phyloP scores from a whole-genome alignment of 768 basidiomycete species.

The Polyporus arcularius region DNA sequence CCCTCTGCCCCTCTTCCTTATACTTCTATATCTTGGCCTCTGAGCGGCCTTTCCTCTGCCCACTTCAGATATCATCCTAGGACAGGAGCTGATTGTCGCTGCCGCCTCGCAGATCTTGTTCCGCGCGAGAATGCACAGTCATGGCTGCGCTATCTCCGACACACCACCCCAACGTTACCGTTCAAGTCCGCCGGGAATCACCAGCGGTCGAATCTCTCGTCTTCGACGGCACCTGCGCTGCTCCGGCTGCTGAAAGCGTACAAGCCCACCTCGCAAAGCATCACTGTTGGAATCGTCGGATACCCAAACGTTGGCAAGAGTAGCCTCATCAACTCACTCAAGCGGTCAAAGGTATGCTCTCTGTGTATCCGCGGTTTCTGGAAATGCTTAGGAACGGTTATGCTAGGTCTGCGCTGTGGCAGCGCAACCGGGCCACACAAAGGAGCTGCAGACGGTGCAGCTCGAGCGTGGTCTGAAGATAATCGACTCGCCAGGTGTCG shows the following conservation, averaged over 20 bases:
- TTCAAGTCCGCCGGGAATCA: conserved; percentile 80
- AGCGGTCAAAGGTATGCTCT: conserved; percentile 69
- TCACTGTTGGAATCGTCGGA: conserved; percentile 91
- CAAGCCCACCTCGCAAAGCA: conserved; percentile 67
- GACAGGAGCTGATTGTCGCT: too few relatives aligned
- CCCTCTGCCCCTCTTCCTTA: too few relatives aligned
- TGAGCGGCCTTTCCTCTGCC: too few relatives aligned
- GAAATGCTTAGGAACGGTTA: too few relatives aligned
- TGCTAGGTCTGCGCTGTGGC: conserved; percentile 87
- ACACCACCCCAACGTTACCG: conserved; percentile 89
- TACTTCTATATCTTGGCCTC: too few relatives aligned
- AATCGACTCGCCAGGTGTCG: conserved; percentile 96
- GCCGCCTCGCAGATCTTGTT: conserved; percentile 67
- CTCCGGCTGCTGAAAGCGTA: conserved; percentile 84
- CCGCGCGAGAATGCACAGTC: conserved; percentile 84
- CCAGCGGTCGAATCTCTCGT: conserved; percentile 81
- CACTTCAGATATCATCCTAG: too few relatives aligned
- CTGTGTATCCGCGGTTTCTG: too few relatives aligned
- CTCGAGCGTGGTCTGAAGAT: conserved; percentile 91
- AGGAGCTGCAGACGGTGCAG: conserved; percentile 87
- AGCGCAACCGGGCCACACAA: conserved; percentile 92
- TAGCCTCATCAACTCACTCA: conserved; percentile 89
- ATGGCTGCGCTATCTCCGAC: conserved; percentile 91
- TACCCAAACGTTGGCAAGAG: conserved; percentile 99
- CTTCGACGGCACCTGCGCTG: conserved; percentile 72